Evolutionary conservation across 2,329 filamentous ascomycete genomes (phyloP).

Genomic region (Elsinoe arachidis): DNA sequence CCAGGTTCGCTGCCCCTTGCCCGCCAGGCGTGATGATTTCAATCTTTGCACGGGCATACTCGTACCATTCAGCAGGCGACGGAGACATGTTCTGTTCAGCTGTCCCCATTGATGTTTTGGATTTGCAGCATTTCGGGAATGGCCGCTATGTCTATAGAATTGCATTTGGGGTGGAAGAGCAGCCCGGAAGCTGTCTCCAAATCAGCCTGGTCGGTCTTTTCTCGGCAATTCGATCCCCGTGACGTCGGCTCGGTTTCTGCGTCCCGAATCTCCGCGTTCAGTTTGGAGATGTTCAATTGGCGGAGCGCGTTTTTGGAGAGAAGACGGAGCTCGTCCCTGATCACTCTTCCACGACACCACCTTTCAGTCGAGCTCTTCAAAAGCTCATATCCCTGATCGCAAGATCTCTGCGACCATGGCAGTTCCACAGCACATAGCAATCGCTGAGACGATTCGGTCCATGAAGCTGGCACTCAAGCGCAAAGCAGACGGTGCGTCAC

Average conservation of each 20-base stretch:
- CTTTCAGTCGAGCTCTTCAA: not conserved
- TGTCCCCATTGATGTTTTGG: not conserved
- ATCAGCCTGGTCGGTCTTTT: not conserved
- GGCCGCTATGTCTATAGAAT: not conserved
- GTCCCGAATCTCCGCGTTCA: not conserved
- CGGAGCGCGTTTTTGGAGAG: constrained; percentile 6
- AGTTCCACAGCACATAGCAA: constrained; percentile 45
- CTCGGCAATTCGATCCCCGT: not conserved
- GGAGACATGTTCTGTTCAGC: not conserved
- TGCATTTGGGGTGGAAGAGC: not conserved
- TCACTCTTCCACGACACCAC: not conserved
- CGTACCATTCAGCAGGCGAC: not conserved
- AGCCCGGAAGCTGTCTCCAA: not conserved
- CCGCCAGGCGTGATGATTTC: constrained; percentile 2
- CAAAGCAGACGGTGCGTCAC: constrained; percentile 49
- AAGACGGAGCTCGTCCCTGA: constrained; percentile 1
- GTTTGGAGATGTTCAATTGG: not conserved
- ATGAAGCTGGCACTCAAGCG: constrained; percentile 62
- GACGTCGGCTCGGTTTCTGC: not conserved
- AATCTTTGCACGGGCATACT: not conserved
- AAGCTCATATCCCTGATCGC: not conserved
- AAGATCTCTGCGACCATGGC: constrained; percentile 34
- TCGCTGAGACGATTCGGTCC: constrained; percentile 57
- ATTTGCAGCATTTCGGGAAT: not conserved
- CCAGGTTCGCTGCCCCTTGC: not conserved